Evolutionary conservation across 768 basidiomycete genomes (phyloP).

Genomic region (Termitomyces sp.): DNA sequence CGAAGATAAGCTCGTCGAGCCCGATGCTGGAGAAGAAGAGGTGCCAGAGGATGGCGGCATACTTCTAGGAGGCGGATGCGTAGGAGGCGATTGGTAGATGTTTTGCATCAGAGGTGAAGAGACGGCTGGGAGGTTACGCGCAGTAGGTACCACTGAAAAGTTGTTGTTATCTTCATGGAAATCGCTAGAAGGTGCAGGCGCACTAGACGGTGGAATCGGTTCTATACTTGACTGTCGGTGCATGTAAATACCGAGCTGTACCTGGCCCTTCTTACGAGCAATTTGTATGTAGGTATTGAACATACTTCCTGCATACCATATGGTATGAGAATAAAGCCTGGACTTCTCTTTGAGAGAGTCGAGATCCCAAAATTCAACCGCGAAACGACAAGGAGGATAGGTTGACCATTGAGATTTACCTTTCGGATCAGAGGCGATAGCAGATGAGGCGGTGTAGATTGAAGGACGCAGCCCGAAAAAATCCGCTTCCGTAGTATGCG

Average conservation of each 20-base stretch:
- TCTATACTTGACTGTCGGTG: slow-evolving; percentile 83
- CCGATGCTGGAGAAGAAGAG: slow-evolving; percentile 16
- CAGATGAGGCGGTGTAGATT: slow-evolving; percentile 33
- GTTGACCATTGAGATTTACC: slow-evolving; percentile 54
- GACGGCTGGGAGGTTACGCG: slow-evolving; percentile 21
- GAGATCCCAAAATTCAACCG: slow-evolving; percentile 88
- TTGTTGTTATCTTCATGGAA: slow-evolving; percentile 3
- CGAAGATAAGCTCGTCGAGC: slow-evolving; percentile 18
- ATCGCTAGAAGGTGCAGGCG: slow-evolving; percentile 27
- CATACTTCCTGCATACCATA: slow-evolving; percentile 86
- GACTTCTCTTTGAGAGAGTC: slow-evolving; percentile 80
- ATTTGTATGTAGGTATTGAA: slow-evolving; percentile 90
- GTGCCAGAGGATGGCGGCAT: slow-evolving; percentile 29
- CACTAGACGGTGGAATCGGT: slow-evolving; percentile 67
- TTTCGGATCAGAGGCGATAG: slow-evolving; percentile 34
- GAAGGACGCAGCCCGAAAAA: slow-evolving; percentile 60
- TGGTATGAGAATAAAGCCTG: slow-evolving; percentile 75
- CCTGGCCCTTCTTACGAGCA: slow-evolving; percentile 68
- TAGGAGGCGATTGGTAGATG: slow-evolving; percentile 32
- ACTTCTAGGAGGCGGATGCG: slow-evolving; percentile 38
- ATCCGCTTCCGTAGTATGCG: slow-evolving; percentile 37
- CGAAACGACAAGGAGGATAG: slow-evolving; percentile 79
- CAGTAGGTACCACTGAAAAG: slow-evolving; percentile 7
- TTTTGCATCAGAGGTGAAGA: slow-evolving; percentile 20
- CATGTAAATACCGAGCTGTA: slow-evolving; percentile 83